Conservation (phyloP, 2,329 filamentous ascomycete genomes). For the Hypocrella siamensis region DNA sequence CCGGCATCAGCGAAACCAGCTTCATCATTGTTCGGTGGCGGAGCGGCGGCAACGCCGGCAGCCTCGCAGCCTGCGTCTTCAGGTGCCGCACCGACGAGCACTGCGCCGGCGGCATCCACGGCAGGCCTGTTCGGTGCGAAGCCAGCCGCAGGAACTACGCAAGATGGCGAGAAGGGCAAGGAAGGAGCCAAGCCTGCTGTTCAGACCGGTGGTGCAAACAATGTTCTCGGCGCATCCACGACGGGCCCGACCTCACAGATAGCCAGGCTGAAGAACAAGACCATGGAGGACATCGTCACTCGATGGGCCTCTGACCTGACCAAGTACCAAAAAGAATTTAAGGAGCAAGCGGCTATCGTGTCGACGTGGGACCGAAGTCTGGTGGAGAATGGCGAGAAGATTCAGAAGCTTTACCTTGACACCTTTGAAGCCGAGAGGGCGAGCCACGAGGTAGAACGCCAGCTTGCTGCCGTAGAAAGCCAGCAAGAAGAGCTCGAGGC, state of each 20-base stretch:
- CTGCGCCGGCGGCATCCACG: constrained; percentile 10
- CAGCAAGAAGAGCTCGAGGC: constrained; percentile 81
- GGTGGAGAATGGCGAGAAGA: constrained; percentile 88
- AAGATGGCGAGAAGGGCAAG: constrained; percentile 6
- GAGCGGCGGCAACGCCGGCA: constrained; percentile 10
- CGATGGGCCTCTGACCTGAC: constrained; percentile 90
- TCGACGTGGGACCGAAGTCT: constrained; percentile 83
- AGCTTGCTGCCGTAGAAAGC: constrained; percentile 75
- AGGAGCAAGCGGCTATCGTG: constrained; percentile 74
- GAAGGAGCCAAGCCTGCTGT: constrained; percentile 14
- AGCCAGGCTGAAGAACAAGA: constrained; percentile 91
- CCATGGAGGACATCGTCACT: constrained; percentile 97
- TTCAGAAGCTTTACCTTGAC: constrained; percentile 79
- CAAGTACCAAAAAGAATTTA: constrained; percentile 95
- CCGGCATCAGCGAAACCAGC: constrained; percentile 5
- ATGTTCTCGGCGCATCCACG: constrained; percentile 53
- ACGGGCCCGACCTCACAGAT: constrained; percentile 69
- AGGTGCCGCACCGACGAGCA: constrained; percentile 12
- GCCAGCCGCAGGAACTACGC: constrained; percentile 12
- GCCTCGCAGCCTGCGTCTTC: constrained; percentile 13
- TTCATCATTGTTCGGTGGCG: constrained; percentile 6
- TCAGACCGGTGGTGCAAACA: constrained; percentile 16
- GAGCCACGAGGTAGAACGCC: constrained; percentile 84
- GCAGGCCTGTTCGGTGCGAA: constrained; percentile 18
- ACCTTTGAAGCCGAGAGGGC: constrained; percentile 90